Evolutionary conservation across 768 basidiomycete genomes (phyloP).

Genomic region (Psilocybe azurescens): DNA sequence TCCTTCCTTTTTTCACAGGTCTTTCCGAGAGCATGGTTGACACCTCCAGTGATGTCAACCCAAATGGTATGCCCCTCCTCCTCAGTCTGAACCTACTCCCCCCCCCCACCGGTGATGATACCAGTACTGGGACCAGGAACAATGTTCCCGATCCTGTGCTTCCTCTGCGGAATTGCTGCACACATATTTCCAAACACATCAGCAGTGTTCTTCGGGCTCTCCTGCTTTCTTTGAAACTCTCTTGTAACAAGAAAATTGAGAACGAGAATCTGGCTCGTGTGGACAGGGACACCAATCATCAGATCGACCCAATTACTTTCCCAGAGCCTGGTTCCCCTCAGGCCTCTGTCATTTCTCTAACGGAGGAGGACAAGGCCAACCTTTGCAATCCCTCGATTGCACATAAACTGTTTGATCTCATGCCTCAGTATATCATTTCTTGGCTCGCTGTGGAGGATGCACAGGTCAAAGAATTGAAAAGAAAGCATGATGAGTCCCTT

Average conservation of each 20-base stretch:
- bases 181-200: background rate
- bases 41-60: too few relatives aligned
- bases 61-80: too few relatives aligned
- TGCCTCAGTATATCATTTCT: slow-evolving; percentile 30
- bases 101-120: too few relatives aligned
- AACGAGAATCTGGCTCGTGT: slow-evolving; percentile 10
- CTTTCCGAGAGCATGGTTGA: too few relatives aligned
- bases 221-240: background rate
- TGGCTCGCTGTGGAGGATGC: slow-evolving; percentile 1
- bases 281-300: slow-evolving; percentile 4
- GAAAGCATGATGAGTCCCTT: background rate
- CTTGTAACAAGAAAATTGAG: slow-evolving; percentile 18
- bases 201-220: background rate
- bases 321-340: slow-evolving; percentile 12
- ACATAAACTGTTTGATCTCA: slow-evolving; percentile 21
- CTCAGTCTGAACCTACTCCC: too few relatives aligned
- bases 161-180: too few relatives aligned
- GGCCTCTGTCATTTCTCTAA: slow-evolving; percentile 16
- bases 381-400: slow-evolving; percentile 3
- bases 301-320: background rate
- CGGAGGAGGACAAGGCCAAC: background rate
- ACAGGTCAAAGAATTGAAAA: background rate
- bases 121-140: too few relatives aligned
- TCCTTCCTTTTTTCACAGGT: too few relatives aligned
- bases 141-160: too few relatives aligned